A percentile compares a stretch with the other conserved stretches of the same genome.
phyloP scores from a whole-genome alignment of 441 rosid species.

The Erodium chrysanthum region DNA sequence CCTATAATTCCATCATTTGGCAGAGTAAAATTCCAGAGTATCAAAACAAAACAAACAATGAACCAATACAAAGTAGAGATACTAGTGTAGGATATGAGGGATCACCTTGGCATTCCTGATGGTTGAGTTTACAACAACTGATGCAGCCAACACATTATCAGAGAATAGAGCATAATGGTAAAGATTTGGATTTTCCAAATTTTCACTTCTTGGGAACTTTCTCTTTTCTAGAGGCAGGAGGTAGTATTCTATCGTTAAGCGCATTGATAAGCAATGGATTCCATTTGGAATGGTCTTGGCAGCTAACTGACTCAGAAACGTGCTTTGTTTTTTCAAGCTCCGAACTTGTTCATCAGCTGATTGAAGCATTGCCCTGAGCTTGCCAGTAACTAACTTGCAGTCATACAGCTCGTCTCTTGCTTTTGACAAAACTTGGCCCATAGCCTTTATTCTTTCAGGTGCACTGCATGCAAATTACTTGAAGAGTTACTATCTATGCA shows the following conservation, averaged over 20 bases:
- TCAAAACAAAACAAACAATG: neutral
- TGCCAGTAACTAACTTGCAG: constrained; percentile 83
- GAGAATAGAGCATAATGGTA: constrained; percentile 79
- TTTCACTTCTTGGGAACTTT: constrained; percentile 72
- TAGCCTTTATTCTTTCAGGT: constrained; percentile 63
- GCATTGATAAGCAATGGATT: constrained; percentile 86
- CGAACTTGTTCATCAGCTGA: constrained; percentile 93
- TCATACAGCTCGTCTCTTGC: constrained; percentile 77
- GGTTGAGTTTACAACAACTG: constrained; percentile 81
- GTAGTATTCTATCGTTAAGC: constrained; percentile 79
- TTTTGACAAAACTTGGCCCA: constrained; percentile 80
- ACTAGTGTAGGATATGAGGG: constrained; percentile 9
- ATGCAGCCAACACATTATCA: constrained; percentile 82
- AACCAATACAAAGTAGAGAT: neutral
- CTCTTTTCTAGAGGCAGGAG: constrained; percentile 74
- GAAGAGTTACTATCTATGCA: constrained; percentile 3
- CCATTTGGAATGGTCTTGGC: constrained; percentile 82
- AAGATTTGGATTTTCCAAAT: constrained; percentile 66
- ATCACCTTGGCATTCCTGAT: constrained; percentile 61
- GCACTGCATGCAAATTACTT: constrained; percentile 37
- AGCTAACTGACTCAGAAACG: constrained; percentile 86
- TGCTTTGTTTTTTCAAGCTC: constrained; percentile 95
- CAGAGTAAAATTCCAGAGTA: neutral
- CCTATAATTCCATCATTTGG: neutral
- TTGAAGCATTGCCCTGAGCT: constrained; percentile 97